These are phyloP conservation scores for Leptographium lundbergii DNA, from an alignment of 2,329 filamentous ascomycete genomes.

Conservation along the genomic window DNA sequence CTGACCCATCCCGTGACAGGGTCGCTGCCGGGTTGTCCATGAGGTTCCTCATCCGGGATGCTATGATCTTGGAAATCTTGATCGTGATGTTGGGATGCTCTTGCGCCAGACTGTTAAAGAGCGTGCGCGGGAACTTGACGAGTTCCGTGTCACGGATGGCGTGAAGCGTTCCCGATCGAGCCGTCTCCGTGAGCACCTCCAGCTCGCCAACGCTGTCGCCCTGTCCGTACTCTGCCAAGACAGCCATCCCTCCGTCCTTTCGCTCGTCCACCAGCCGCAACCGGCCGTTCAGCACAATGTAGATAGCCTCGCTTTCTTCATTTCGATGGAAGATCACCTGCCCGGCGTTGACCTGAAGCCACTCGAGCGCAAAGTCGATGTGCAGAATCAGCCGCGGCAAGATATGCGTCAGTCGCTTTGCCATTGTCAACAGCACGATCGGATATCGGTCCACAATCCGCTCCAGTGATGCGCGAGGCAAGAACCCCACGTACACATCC, in stretches of 20 bases:
- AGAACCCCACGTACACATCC: slow-evolving; percentile 92
- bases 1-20: slow-evolving; percentile 47
- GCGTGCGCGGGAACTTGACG: slow-evolving; percentile 85
- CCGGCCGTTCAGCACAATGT: slow-evolving; percentile 90
- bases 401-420: slow-evolving; percentile 81
- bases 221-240: slow-evolving; percentile 87
- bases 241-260: slow-evolving; percentile 68
- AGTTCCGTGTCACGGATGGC: slow-evolving; percentile 94
- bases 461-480: slow-evolving; percentile 75
- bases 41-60: slow-evolving; percentile 80
- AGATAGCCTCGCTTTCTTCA: slow-evolving; percentile 96
- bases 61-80: slow-evolving; percentile 97
- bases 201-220: slow-evolving; percentile 96
- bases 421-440: slow-evolving; percentile 86
- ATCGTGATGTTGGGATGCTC: slow-evolving; percentile 98
- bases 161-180: slow-evolving; percentile 79
- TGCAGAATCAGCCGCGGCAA: slow-evolving; percentile 83
- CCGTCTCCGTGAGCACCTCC: slow-evolving; percentile 90
- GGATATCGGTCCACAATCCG: slow-evolving; percentile 88
- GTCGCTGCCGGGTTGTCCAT: slow-evolving; percentile 68
- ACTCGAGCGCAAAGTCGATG: slow-evolving; percentile 96
- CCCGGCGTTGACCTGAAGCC: slow-evolving; percentile 91
- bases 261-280: slow-evolving; percentile 74
- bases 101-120: slow-evolving; percentile 95
- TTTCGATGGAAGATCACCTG: slow-evolving; percentile 89